Evolutionary conservation across 2,329 filamentous ascomycete species (phyloP), one percentile per base, ranked within the genome.

Genomic region (Herpomyces periplanetae): DNA sequence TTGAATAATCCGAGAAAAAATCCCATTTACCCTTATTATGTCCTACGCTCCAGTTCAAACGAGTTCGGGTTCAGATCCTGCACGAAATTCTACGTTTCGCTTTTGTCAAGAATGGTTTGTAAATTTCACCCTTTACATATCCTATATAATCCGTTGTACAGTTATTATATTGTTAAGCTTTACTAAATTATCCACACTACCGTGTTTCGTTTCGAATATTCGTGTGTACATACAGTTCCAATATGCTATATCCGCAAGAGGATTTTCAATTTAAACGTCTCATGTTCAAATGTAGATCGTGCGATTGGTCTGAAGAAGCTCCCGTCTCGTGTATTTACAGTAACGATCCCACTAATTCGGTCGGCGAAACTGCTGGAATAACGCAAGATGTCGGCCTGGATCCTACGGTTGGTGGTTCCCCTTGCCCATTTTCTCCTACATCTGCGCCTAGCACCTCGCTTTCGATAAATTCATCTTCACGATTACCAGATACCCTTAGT

Each of bases 181-280:
- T n/a, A n/a, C n/a, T n/a, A n/a, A n/a, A n/a, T n/a, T n/a, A n/a
- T n/a, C n/a, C n/a, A n/a, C n/a, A n/a, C n/a, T n/a, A n/a, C n/a
- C n/a, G n/a, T n/a, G n/a, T n/a, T n/a, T n/a, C n/a, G n/a, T n/a
- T n/a, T n/a, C n/a, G n/a, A n/a, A n/a, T n/a, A n/a, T n/a, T n/a
- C n/a, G n/a, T n/a, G n/a, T n/a, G 13, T 11, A 16, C 15, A 15
- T 10, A 17, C 29, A 65, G 60, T 45, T 87, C 73, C 31, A 96
- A 96, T 49, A 65, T 96, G 53, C 50, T 96, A 21, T 91, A 91
- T 35, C 80, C 80, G 19, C 80, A 84, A 42, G 84, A 96, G 47
- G 71, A 96, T 41, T 58, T 62, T 26, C 49, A 60, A 25, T 58
- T 57, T 25, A 66, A 66, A 44, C 61, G 59, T 32, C 59, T 96